Conservation (phyloP, 306 rosid species). For the Abrus precatorius region DNA sequence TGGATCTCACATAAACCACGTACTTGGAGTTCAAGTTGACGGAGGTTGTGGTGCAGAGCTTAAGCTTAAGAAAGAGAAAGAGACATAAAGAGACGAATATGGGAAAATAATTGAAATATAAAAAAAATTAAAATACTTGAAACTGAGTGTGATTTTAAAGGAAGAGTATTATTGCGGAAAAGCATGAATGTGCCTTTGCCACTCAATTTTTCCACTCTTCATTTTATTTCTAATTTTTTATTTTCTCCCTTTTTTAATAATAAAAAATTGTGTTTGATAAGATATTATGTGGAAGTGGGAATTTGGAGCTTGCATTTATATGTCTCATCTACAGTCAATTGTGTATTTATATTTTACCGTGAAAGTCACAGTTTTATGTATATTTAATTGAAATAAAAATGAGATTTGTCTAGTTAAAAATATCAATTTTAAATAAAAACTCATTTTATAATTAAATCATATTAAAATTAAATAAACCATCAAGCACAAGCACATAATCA, state of each 20-base stretch:
- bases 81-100: conserved; percentile 39
- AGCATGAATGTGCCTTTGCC: conserved; percentile 9
- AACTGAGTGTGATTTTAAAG: conserved; percentile 18
- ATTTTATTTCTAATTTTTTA: not conserved
- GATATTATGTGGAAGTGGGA: conserved; percentile 41
- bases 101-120: not conserved
- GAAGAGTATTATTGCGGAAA: conserved; percentile 19
- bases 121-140: not conserved
- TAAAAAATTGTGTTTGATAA: not conserved
- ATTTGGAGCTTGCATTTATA: not conserved
- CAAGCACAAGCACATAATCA: too few relatives aligned
- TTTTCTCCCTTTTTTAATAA: not conserved
- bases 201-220: not conserved
- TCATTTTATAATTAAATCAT: too few relatives aligned
- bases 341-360: too few relatives aligned
- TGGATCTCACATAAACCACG: conserved; percentile 59
- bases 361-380: too few relatives aligned
- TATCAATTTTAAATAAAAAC: too few relatives aligned
- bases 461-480: too few relatives aligned
- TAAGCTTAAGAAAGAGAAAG: conserved; percentile 41
- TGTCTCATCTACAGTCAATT: too few relatives aligned
- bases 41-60: conserved; percentile 52
- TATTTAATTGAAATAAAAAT: too few relatives aligned
- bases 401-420: too few relatives aligned
- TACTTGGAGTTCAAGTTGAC: conserved; percentile 50